Base-by-base conservation (phyloP, 139 green algal genomes). In the Ettlia oleoabundans region DNA sequence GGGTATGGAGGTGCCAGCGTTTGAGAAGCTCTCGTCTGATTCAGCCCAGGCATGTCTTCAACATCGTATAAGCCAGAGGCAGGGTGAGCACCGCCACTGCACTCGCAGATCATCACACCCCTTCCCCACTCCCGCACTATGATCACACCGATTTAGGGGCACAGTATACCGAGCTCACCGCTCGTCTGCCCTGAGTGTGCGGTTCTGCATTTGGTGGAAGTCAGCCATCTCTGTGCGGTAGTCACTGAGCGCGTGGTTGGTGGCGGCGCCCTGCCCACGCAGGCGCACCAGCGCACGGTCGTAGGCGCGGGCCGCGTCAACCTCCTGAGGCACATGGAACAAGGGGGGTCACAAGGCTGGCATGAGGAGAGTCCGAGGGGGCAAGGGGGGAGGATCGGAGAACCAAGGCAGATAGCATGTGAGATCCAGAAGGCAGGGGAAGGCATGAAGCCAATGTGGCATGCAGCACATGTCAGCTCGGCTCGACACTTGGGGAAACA, bases 241-340 rank as follows among this genome's bases (percentile, higher is more conserved):
- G 30, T 41, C 8, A 22, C 21, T 32, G 47, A 89, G 73, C 63
- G 82, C 35, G 72, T 96, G 98, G 90, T 98, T 98, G 78, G 95
- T 98, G 28, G 95, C 91, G 28, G 95, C 94, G 13, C 42, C 38
- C 1, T 41, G 47, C 28, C 95, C 95, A 15, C 89, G 84, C 37
- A 97, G 86, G 9, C 80, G 80, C 63, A 95, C 90, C 61, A 96
- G 84, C 8, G 94, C 87, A 22, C 84, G 81, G 85, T 97, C 93
- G 85, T 96, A 97, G 24, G 88, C 88, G 2, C 51, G 40, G 30
- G 38, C 68, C 7, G 53, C 79, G 24, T 70, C 69, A 19, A 30
- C 8, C 47, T 67, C 37, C 41, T 69, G 66, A 18, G 3, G 3
- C 0, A 8, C 21, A 4, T 53, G 52, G 26, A 38, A 33, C 26